Evolutionary conservation across 768 basidiomycete species (phyloP), one percentile per base, ranked within the genome.

Genomic region (Hericium alpestre): DNA sequence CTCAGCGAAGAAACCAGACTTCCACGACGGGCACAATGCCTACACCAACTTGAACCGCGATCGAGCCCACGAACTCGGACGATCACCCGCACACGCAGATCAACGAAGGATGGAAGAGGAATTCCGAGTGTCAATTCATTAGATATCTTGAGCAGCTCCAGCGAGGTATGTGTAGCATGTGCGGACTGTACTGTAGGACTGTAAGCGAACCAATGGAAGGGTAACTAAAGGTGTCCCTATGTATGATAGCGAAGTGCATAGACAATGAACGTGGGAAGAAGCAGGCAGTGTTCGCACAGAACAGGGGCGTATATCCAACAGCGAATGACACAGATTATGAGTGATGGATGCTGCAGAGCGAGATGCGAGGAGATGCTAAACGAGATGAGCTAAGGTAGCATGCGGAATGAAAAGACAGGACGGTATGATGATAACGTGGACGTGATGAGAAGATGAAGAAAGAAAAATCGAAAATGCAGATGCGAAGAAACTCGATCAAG

Each of bases 221-320:
- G 49, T 23, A 37, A 51, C 49, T 51, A 51, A 51, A 51, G 22
- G 49, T 18, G 49, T 46, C 49, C 23, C 27, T 51, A 51, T 23
- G 49, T 51, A 53, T 53, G 51, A 27, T 53, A 53, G 51, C 38
- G 23, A 37, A 55, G 55, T 55, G 58, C 60, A 25, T 20, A 20
- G 41, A 54, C 54, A 54, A 47, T 37, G 54, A 54, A 25, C 18
- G 41, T 20, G 20, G 43, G 27, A 41, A 27, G 32, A 51, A 25
- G 23, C 49, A 38, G 37, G 38, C 25, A 40, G 18, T 39, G 43
- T 41, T n/a, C 43, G 25, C 12, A 23, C 18, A 25, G 20, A 46
- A 15, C n/a, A 39, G 32, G 37, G 52, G 49, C 23, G 16, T 23
- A 22, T 43, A 54, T 54, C 22, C 38, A 46, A 54, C 54, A 54